These are phyloP conservation scores for Pyronema omphalodes DNA, from an alignment of 495 filamentous ascomycete genomes.

Conservation along the genomic window DNA sequence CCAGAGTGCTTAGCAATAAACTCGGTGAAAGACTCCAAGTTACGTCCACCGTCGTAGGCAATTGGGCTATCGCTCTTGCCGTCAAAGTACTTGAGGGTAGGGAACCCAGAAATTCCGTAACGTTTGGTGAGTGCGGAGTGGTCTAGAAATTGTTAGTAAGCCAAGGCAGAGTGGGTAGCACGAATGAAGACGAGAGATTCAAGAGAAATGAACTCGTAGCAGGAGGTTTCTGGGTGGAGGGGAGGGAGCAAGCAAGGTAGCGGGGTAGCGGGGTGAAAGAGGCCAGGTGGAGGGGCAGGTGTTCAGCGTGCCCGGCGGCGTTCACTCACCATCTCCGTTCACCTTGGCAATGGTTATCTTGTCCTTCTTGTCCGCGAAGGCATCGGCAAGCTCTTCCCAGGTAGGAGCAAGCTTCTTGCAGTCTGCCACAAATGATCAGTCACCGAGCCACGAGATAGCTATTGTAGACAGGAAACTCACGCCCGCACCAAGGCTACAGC, in stretches of 20 bases:
- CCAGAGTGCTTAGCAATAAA: slow-evolving; percentile 87
- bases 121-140: slow-evolving; percentile 65
- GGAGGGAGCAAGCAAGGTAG: neutral
- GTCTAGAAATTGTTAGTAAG: slow-evolving; percentile 22
- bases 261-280: neutral
- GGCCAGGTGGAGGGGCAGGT: neutral
- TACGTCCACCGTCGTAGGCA: slow-evolving; percentile 72
- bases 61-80: slow-evolving; percentile 77
- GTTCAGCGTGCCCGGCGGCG: neutral
- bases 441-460: neutral
- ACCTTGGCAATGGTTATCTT: slow-evolving; percentile 88
- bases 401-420: slow-evolving; percentile 93
- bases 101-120: slow-evolving; percentile 86
- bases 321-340: slow-evolving; percentile 49
- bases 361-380: slow-evolving; percentile 53
- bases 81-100: slow-evolving; percentile 95
- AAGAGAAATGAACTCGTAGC: neutral
- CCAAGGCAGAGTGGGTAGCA: neutral
- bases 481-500: slow-evolving; percentile 71
- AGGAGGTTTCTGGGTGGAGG: neutral
- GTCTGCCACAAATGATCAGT: slow-evolving; percentile 27
- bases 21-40: slow-evolving; percentile 62
- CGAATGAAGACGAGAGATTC: neutral
- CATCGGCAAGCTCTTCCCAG: slow-evolving; percentile 77
- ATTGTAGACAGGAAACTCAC: slow-evolving; percentile 7